A percentile compares a stretch with the other conserved stretches of the same genome.
Evolutionary conservation across 2,329 filamentous ascomycete species (phyloP).

Genomic region (Leptodontidium sp.): DNA sequence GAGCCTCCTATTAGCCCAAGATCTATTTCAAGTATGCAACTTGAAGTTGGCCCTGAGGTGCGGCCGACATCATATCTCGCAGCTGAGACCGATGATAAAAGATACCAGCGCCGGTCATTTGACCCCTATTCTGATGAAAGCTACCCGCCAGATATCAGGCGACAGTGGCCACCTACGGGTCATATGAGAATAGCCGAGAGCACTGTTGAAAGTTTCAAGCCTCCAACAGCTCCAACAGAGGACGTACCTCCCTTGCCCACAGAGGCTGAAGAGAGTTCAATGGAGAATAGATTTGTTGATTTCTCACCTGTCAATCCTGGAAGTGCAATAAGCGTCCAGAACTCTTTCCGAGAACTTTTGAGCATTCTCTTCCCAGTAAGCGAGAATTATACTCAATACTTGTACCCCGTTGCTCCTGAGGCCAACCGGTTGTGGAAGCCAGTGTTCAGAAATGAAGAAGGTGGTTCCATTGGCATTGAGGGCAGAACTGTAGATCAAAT

Average conservation of each 20-base stretch:
- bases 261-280: neutral
- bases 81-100: constrained; percentile 25
- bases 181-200: neutral
- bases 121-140: constrained; percentile 29
- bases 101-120: constrained; percentile 23
- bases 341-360: constrained; percentile 62
- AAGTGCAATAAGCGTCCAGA: constrained; percentile 61
- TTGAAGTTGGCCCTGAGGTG: constrained; percentile 11
- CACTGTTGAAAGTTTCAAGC: constrained; percentile 6
- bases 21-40: constrained; percentile 7
- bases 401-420: constrained; percentile 57
- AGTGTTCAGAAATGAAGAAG: constrained; percentile 42
- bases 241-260: constrained; percentile 7
- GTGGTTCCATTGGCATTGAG: constrained; percentile 38
- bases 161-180: constrained; percentile 20
- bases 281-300: constrained; percentile 29
- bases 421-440: constrained; percentile 50
- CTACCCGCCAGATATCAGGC: constrained; percentile 25
- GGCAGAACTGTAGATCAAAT: constrained; percentile 62
- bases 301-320: constrained; percentile 36
- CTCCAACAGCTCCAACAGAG: constrained; percentile 23
- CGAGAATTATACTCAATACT: constrained; percentile 57
- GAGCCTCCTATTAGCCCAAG: neutral
- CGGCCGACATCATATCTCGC: constrained; percentile 28
- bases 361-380: constrained; percentile 59